Conservation (phyloP, 108 stramenopile genomes). For the Heterococcus sp. region DNA sequence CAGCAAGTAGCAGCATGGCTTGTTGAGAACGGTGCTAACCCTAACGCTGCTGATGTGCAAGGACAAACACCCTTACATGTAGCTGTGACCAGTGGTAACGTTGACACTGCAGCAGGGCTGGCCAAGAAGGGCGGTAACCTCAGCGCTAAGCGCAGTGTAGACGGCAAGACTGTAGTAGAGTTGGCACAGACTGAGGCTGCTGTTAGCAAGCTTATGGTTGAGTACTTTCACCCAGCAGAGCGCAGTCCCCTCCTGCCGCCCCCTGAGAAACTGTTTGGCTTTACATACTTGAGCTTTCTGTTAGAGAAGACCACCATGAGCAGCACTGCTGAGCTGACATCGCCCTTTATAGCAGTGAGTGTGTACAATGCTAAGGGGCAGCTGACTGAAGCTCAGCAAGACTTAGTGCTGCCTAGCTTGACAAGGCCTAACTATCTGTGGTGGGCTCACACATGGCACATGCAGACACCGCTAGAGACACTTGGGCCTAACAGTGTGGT, state of each 20-base stretch:
- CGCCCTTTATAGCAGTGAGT: conserved; percentile 10
- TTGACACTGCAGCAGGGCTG: neutral
- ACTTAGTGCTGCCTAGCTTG: neutral
- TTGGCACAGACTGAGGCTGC: neutral
- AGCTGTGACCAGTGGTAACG: neutral
- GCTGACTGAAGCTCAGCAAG: conserved; percentile 22
- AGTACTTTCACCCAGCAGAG: neutral
- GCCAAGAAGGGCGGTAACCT: conserved; percentile 8
- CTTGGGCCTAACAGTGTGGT: conserved; percentile 22
- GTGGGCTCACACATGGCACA: conserved; percentile 58
- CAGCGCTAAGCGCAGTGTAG: conserved; percentile 2
- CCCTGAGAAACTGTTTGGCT: conserved; percentile 34
- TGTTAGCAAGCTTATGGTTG: neutral
- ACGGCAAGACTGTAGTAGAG: neutral
- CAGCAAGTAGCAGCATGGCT: conserved; percentile 28
- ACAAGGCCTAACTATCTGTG: conserved; percentile 13
- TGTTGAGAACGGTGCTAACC: conserved; percentile 29
- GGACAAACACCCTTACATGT: conserved; percentile 13
- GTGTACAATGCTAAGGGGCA: conserved; percentile 32
- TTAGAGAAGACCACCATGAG: conserved; percentile 24
- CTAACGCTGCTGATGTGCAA: conserved; percentile 2
- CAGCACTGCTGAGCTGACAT: neutral
- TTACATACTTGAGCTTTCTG: conserved; percentile 42
- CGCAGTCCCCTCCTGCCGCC: conserved; percentile 23
- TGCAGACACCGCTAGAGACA: conserved; percentile 58